A percentile compares a stretch with the other conserved stretches of the same genome.
Conservation (phyloP, 768 basidiomycete species). For the Auriculariales sp. region DNA sequence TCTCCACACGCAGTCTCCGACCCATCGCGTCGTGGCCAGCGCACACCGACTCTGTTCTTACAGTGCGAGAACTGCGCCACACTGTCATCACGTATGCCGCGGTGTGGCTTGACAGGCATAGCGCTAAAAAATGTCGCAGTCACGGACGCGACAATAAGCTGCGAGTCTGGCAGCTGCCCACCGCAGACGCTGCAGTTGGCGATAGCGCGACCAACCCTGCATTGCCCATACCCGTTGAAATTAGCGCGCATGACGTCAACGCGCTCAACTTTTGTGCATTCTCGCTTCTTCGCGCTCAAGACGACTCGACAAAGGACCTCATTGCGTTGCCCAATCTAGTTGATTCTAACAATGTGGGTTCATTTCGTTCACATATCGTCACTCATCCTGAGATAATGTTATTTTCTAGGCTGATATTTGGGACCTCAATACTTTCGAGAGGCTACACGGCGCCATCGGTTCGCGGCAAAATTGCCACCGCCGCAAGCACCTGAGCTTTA, state of each 20-base stretch:
- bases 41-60: slow-evolving; percentile 64
- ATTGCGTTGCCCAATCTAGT: slow-evolving; percentile 79
- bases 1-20: slow-evolving; percentile 64
- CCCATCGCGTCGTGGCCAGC: slow-evolving; percentile 62
- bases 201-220: slow-evolving; percentile 40
- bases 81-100: slow-evolving; percentile 61
- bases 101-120: neutral
- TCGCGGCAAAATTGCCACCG: slow-evolving; percentile 22
- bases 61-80: slow-evolving; percentile 55
- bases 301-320: slow-evolving; percentile 24
- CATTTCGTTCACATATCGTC: neutral
- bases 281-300: slow-evolving; percentile 27
- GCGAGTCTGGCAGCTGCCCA: slow-evolving; percentile 50
- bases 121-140: slow-evolving; percentile 20
- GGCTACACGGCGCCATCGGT: slow-evolving; percentile 80
- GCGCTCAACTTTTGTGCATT: slow-evolving; percentile 90
- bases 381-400: neutral
- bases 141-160: slow-evolving; percentile 81
- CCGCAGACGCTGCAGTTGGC: slow-evolving; percentile 35
- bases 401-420: slow-evolving; percentile 70
- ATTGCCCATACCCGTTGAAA: slow-evolving; percentile 33
- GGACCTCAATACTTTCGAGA: slow-evolving; percentile 47
- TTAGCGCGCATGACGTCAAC: slow-evolving; percentile 75
- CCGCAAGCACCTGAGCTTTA: neutral
- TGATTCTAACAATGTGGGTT: slow-evolving; percentile 42